phyloP scores from a whole-genome alignment of 768 basidiomycete species.

The Lentinula sp. region DNA sequence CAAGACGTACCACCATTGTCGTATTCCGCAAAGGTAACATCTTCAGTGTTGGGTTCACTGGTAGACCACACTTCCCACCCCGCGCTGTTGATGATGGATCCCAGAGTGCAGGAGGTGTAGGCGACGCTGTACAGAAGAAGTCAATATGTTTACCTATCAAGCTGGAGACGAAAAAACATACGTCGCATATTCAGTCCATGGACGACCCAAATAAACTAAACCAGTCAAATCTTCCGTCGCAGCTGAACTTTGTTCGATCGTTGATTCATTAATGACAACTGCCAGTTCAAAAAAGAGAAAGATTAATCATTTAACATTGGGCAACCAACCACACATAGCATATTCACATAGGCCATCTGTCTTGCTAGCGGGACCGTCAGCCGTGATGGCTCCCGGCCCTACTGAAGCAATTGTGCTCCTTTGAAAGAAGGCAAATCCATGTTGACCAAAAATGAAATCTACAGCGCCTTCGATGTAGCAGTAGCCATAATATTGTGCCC shows the following conservation, averaged over 20 bases:
- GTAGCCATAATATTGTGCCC: constrained; percentile 16
- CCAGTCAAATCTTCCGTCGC: constrained; percentile 15
- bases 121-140: constrained; percentile 13
- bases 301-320: not conserved
- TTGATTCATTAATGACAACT: constrained; percentile 9
- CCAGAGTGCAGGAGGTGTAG: constrained; percentile 16
- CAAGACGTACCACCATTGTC: constrained; percentile 13
- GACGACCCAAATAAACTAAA: constrained; percentile 17
- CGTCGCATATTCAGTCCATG: constrained; percentile 17
- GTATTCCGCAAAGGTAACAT: constrained; percentile 20
- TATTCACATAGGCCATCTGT: constrained; percentile 14
- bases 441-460: constrained; percentile 19
- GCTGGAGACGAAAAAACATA: not conserved
- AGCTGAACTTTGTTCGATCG: constrained; percentile 11
- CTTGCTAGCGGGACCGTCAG: constrained; percentile 14
- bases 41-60: constrained; percentile 19
- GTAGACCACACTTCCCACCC: constrained; percentile 20
- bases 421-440: constrained; percentile 15
- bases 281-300: not conserved
- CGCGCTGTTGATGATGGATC: constrained; percentile 17
- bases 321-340: not conserved
- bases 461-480: constrained; percentile 20
- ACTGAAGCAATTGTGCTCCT: constrained; percentile 20
- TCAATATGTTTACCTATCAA: not conserved
- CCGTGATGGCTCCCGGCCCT: constrained; percentile 18